Conservation (phyloP, 306 rosid genomes). For the Vigna trinervia region DNA sequence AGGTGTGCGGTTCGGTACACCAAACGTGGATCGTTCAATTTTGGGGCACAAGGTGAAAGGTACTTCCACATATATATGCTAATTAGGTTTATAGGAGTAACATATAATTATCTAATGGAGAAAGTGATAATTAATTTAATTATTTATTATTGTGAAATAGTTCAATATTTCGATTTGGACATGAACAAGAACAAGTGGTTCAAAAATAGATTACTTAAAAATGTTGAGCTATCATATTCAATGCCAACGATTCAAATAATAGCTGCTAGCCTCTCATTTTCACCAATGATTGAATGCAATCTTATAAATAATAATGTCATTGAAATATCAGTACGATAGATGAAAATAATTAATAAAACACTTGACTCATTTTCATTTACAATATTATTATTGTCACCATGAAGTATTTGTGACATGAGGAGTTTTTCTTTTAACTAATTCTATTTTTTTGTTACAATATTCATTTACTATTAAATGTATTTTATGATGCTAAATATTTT, state of each 20-base stretch:
- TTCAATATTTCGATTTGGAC: not conserved
- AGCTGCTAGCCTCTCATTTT: not conserved
- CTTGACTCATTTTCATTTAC: too few species aligned
- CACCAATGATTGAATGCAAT: not conserved
- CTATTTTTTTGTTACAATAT: too few species aligned
- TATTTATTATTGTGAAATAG: not conserved
- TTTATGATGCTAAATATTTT: too few species aligned
- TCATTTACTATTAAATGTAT: too few species aligned
- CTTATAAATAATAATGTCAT: not conserved
- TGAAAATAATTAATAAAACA: not conserved
- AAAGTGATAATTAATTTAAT: too few species aligned
- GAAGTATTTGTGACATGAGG: too few species aligned
- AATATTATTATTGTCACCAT: too few species aligned
- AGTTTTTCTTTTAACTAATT: too few species aligned
- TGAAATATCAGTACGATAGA: not conserved
- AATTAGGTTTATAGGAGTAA: too few species aligned
- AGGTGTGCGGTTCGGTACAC: conserved; percentile 7
- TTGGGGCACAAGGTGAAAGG: not conserved
- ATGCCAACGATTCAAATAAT: not conserved
- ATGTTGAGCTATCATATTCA: not conserved
- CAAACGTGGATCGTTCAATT: not conserved
- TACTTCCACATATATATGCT: not conserved
- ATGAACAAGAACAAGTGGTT: not conserved
- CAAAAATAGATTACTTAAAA: not conserved
- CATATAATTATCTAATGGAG: too few species aligned